Evolutionary conservation across 2,329 filamentous ascomycete genomes (phyloP).

Genomic region (Ascochyta clinopodiicola): DNA sequence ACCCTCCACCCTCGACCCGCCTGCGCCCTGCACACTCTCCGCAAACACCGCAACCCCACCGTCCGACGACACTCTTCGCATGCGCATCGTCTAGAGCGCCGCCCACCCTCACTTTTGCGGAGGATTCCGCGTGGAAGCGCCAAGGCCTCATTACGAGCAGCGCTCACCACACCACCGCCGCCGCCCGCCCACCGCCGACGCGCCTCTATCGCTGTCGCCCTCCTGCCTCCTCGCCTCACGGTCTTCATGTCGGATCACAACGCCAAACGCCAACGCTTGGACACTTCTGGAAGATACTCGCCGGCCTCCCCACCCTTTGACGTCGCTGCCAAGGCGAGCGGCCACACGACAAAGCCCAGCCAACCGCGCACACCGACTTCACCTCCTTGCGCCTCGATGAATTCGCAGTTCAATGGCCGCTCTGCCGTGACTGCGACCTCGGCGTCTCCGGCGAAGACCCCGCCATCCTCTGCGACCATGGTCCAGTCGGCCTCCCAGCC

Average conservation of each 20-base stretch:
- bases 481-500: constrained; percentile 45
- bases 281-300: constrained; percentile 51
- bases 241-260: constrained; percentile 45
- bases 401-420: constrained; percentile 50
- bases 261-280: constrained; percentile 50
- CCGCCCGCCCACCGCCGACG: constrained; percentile 22
- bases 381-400: constrained; percentile 56
- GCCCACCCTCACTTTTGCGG: constrained; percentile 37
- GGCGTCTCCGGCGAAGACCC: constrained; percentile 44
- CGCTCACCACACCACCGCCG: constrained; percentile 30
- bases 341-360: constrained; percentile 51
- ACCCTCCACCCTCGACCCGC: constrained; percentile 7
- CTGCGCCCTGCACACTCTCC: constrained; percentile 7
- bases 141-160: constrained; percentile 33
- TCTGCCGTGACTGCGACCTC: constrained; percentile 36
- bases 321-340: constrained; percentile 46
- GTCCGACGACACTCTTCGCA: constrained; percentile 28
- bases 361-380: constrained; percentile 57
- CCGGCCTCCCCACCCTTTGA: constrained; percentile 54
- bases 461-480: constrained; percentile 53
- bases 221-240: constrained; percentile 16
- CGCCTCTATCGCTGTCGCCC: constrained; percentile 18
- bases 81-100: constrained; percentile 39
- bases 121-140: constrained; percentile 37
- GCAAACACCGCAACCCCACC: constrained; percentile 6